Percentiles rank a stretch among this genome's conserved stretches.
These are phyloP conservation scores for Aspergillus coremiiformis DNA, from an alignment of 495 filamentous ascomycete species.

Conservation along the genomic window DNA sequence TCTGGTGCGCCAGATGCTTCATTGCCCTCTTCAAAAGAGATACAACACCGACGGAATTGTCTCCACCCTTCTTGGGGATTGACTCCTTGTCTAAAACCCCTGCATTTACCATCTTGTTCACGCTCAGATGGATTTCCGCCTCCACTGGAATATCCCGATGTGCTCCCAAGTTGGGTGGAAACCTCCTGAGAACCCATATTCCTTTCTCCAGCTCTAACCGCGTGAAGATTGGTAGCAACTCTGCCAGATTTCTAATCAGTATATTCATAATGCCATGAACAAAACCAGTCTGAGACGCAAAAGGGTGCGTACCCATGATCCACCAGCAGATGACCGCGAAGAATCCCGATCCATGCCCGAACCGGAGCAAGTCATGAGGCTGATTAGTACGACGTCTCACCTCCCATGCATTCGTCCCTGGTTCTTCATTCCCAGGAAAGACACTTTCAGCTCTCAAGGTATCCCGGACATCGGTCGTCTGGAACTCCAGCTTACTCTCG, in stretches of 20 bases:
- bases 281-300: background rate
- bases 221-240: conserved; percentile 29
- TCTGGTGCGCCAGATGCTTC: background rate
- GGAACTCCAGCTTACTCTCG: conserved; percentile 10
- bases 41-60: conserved; percentile 2
- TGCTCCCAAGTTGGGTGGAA: conserved; percentile 17
- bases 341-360: conserved; percentile 4
- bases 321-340: conserved; percentile 10
- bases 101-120: conserved; percentile 13
- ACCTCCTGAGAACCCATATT: conserved; percentile 21
- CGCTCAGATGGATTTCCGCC: conserved; percentile 17
- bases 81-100: conserved; percentile 8
- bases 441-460: background rate
- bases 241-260: conserved; percentile 9
- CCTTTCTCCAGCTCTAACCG: conserved; percentile 24
- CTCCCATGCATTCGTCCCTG: background rate
- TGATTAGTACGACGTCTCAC: conserved; percentile 4
- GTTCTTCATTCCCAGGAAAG: conserved; percentile 4
- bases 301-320: conserved; percentile 8
- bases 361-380: conserved; percentile 14
- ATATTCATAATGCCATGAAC: background rate
- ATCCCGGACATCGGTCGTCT: conserved; percentile 2
- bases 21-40: background rate
- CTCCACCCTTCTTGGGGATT: conserved; percentile 12
- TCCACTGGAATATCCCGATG: conserved; percentile 9